Evolutionary conservation across 2,329 filamentous ascomycete genomes (phyloP).

Genomic region (Ophiostoma quercus): DNA sequence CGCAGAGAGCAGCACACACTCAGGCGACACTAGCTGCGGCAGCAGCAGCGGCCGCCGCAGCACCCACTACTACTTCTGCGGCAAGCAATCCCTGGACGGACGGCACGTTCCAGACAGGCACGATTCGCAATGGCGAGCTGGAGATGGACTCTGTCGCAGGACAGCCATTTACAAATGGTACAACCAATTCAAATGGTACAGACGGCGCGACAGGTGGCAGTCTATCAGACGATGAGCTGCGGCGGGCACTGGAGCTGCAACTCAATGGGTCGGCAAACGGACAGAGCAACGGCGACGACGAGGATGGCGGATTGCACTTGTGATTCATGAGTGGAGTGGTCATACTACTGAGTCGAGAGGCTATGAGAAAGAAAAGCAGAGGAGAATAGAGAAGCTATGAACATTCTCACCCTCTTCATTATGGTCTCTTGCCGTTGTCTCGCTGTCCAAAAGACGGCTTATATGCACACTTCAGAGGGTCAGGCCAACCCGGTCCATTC

Average conservation of each 20-base stretch:
- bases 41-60: neutral
- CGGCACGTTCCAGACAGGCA: constrained; percentile 59
- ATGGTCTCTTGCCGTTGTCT: neutral
- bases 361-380: neutral
- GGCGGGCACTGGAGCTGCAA: constrained; percentile 40
- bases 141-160: constrained; percentile 37
- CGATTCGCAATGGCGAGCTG: constrained; percentile 48
- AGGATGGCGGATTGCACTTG: constrained; percentile 60
- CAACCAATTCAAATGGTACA: neutral
- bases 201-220: constrained; percentile 29
- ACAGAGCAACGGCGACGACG: constrained; percentile 40
- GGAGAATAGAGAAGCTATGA: neutral
- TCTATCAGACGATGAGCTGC: constrained; percentile 34
- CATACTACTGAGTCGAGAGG: neutral
- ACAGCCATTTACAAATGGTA: constrained; percentile 15
- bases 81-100: constrained; percentile 50
- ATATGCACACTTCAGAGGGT: neutral
- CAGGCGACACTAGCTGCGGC: constrained; percentile 16
- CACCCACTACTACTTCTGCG: neutral
- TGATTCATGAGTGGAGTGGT: constrained; percentile 31
- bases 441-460: neutral
- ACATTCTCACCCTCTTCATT: neutral
- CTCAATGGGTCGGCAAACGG: constrained; percentile 1
- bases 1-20: constrained; percentile 18
- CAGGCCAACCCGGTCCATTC: no score